Evolutionary conservation across 306 rosid species (phyloP).

Genomic region (Geum urbanum): DNA sequence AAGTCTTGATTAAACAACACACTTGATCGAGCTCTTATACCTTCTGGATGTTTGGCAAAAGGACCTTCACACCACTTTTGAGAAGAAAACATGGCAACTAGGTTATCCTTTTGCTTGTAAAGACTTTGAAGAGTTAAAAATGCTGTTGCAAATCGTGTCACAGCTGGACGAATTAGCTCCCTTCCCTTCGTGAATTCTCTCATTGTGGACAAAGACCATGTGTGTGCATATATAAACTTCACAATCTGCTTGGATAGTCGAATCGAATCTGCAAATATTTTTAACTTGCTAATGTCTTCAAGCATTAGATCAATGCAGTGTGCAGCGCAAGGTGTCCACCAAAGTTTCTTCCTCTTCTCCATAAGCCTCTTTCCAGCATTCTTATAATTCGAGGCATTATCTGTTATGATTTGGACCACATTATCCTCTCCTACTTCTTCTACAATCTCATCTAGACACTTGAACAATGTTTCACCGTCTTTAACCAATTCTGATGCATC

Average conservation of each 20-base stretch:
- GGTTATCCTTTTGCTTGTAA: not conserved
- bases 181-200: not conserved
- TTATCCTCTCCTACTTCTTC: not conserved
- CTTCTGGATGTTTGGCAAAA: not conserved
- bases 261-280: not conserved
- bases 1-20: not conserved
- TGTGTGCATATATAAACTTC: not conserved
- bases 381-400: not conserved
- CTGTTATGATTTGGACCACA: not conserved
- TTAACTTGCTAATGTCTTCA: not conserved
- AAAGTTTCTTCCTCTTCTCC: not conserved
- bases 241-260: not conserved
- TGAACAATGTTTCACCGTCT: not conserved
- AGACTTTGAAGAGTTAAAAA: not conserved
- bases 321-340: not conserved
- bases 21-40: not conserved
- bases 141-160: not conserved
- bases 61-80: not conserved
- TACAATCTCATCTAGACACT: not conserved
- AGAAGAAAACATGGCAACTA: not conserved
- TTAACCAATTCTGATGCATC: not conserved
- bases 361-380: not conserved
- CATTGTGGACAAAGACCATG: not conserved
- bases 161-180: not conserved
- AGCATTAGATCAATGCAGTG: slow-evolving; percentile 1